A percentile compares a stretch with the other conserved stretches of the same genome.
Evolutionary conservation across 768 basidiomycete species (phyloP).

Genomic region (Clitopilus hobsonii): DNA sequence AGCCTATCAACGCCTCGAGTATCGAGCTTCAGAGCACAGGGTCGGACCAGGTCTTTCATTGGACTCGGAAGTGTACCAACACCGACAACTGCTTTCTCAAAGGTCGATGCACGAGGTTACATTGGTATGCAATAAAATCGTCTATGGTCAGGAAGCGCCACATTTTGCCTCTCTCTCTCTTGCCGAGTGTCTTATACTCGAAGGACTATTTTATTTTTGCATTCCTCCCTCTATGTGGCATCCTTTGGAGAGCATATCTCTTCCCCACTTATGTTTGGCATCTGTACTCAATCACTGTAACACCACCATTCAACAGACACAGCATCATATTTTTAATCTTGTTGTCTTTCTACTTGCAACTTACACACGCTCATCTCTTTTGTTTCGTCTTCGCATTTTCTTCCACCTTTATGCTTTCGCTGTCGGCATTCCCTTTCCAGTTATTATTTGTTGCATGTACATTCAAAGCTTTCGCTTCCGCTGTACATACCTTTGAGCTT

Average conservation of each 20-base stretch:
- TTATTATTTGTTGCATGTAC: not conserved
- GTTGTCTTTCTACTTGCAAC: too few relatives aligned
- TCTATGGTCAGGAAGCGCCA: too few relatives aligned
- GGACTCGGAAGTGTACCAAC: conserved; percentile 62
- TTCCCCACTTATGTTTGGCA: conserved; percentile 2
- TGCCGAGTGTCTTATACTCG: not conserved
- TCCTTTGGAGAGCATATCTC: not conserved
- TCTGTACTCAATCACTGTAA: conserved; percentile 3
- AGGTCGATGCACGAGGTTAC: conserved; percentile 82
- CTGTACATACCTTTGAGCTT: not conserved
- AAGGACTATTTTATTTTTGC: too few relatives aligned
- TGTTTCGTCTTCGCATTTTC: conserved; percentile 5
- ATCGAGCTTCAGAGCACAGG: conserved; percentile 60
- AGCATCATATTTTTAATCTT: conserved; percentile 8
- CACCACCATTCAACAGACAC: not conserved
- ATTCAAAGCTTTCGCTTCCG: not conserved
- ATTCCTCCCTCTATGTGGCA: too few relatives aligned
- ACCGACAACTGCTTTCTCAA: conserved; percentile 78
- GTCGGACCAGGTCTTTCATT: conserved; percentile 71
- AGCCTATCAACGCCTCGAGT: conserved; percentile 63
- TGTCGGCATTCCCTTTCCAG: not conserved
- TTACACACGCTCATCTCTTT: too few relatives aligned
- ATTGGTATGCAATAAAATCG: conserved; percentile 43
- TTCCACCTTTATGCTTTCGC: not conserved
- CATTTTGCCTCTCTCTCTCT: too few relatives aligned